phyloP scores from a whole-genome alignment of 768 basidiomycete genomes.

The Lentinus tigrinus region DNA sequence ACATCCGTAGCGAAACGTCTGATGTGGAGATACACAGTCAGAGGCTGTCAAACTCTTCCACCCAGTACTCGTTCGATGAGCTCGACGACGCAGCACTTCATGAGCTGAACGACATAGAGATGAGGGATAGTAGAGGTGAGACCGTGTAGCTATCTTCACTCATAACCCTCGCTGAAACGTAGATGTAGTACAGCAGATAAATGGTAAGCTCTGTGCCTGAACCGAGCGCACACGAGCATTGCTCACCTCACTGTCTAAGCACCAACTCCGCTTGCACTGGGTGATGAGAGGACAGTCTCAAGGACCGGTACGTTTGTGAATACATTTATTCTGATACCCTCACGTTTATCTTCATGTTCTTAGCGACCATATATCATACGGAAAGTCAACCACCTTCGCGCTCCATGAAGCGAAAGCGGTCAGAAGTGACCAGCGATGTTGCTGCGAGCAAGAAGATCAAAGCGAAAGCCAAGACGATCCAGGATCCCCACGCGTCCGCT shows the following conservation, averaged over 20 bases:
- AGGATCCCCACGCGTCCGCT: conserved; percentile 22
- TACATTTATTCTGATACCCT: background rate
- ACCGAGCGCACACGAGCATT: too few species aligned
- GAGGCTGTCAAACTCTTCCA: background rate
- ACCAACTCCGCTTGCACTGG: too few species aligned
- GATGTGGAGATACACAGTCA: background rate
- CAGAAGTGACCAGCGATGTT: background rate
- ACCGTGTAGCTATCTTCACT: background rate
- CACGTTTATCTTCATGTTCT: background rate
- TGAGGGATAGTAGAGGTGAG: conserved; percentile 8
- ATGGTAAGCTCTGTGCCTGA: background rate
- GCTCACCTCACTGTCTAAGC: too few species aligned
- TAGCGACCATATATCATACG: background rate
- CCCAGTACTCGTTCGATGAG: conserved; percentile 28
- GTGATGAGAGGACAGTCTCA: too few species aligned
- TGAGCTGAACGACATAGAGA: conserved; percentile 28
- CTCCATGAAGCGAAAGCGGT: conserved; percentile 4
- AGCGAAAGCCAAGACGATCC: conserved; percentile 48
- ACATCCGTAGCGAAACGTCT: background rate
- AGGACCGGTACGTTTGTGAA: background rate
- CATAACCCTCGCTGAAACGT: too few species aligned
- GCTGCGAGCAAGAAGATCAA: conserved; percentile 11
- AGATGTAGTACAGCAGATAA: background rate
- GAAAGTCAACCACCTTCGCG: background rate
- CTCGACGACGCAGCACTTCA: conserved; percentile 22